Evolutionary conservation across 352 stramenopile genomes (phyloP).

Genomic region (Chrysophaeum taylorii): DNA sequence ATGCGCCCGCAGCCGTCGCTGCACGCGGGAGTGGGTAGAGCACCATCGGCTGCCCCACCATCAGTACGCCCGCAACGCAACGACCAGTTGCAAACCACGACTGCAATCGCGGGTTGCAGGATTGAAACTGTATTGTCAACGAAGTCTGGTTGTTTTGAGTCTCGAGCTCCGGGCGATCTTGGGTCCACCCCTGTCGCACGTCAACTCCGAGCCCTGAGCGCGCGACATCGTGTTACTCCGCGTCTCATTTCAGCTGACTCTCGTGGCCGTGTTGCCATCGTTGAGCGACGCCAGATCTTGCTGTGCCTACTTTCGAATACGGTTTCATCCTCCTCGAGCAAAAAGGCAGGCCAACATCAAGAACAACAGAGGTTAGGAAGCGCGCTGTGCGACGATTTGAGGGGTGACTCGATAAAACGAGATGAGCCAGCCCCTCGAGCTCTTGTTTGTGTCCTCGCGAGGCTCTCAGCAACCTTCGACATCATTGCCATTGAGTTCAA

Average conservation of each 20-base stretch:
- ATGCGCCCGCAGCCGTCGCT: not conserved
- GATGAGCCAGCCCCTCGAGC: not conserved
- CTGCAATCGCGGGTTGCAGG: not conserved
- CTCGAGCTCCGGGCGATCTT: not conserved
- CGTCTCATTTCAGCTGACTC: slow-evolving; percentile 18
- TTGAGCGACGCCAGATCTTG: slow-evolving; percentile 18
- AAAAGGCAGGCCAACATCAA: not conserved
- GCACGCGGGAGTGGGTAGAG: not conserved
- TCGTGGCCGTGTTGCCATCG: slow-evolving; percentile 22
- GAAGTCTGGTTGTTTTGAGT: not conserved
- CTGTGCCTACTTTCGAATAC: slow-evolving; percentile 15
- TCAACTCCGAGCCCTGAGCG: slow-evolving; percentile 17
- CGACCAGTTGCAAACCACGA: not conserved
- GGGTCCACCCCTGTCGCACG: slow-evolving; percentile 5
- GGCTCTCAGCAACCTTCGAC: slow-evolving; percentile 22
- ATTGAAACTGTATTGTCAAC: too few relatives aligned
- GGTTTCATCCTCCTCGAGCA: slow-evolving; percentile 1
- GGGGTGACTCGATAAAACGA: too few relatives aligned
- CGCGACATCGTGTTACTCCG: slow-evolving; percentile 18
- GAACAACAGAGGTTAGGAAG: not conserved
- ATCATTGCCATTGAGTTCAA: slow-evolving; percentile 25
- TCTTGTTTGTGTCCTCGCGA: slow-evolving; percentile 15
- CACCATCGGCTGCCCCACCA: too few relatives aligned
- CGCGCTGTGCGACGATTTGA: slow-evolving; percentile 13
- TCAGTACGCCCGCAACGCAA: too few relatives aligned